Percentiles rank a stretch among this genome's conserved stretches.
phyloP scores from a whole-genome alignment of 495 filamentous ascomycete species.

The Hypoxylon intermedium region DNA sequence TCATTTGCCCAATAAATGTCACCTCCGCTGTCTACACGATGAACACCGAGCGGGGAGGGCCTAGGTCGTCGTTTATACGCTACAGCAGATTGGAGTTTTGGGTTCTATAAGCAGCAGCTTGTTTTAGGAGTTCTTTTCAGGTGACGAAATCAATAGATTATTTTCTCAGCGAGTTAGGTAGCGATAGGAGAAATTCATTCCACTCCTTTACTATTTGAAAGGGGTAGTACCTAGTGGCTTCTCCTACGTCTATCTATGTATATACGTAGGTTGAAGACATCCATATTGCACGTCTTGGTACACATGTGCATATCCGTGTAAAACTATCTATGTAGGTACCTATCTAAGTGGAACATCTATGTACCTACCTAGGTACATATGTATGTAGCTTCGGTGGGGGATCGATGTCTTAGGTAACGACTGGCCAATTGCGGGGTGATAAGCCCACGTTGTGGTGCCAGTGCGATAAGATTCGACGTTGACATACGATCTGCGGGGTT shows the following conservation, averaged over 20 bases:
- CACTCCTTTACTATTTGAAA: slow-evolving; percentile 6
- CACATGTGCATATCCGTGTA: no score
- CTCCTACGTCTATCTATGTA: no score
- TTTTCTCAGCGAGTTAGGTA: slow-evolving; percentile 11
- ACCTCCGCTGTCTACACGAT: no score
- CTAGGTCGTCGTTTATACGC: no score
- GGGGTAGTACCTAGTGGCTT: no score
- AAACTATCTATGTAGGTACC: not conserved
- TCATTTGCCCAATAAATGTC: no score
- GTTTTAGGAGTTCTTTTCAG: not conserved
- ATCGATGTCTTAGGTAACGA: no score
- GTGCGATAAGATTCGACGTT: slow-evolving; percentile 26
- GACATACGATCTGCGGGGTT: slow-evolving; percentile 25
- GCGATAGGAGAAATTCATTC: slow-evolving; percentile 13
- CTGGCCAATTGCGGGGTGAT: slow-evolving; percentile 35
- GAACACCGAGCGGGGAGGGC: no score
- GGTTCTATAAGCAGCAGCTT: not conserved
- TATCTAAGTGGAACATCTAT: not conserved
- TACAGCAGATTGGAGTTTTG: not conserved
- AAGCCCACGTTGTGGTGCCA: slow-evolving; percentile 12
- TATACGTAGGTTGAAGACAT: no score
- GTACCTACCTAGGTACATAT: not conserved
- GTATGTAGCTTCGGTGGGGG: no score
- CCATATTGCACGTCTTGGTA: no score
- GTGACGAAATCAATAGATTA: slow-evolving; percentile 1